Conservation (phyloP, 805 yeast species). For the Cyberlindnera galapagoensis region DNA sequence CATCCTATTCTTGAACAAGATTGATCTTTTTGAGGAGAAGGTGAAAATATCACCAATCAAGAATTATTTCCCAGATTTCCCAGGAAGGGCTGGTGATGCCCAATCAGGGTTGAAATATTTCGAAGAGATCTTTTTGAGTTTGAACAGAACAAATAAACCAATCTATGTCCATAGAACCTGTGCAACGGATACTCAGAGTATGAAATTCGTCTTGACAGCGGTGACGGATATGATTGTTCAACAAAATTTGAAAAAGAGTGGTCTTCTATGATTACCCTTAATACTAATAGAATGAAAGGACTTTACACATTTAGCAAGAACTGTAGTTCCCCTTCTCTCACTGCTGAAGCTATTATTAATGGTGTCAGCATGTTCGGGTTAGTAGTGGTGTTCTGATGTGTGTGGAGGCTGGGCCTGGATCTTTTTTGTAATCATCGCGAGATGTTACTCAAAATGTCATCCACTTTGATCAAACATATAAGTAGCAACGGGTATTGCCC, state of each 20-base stretch:
- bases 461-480: no score
- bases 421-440: no score
- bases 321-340: no score
- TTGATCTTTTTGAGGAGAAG: slow-evolving; percentile 73
- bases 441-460: no score
- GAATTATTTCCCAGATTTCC: slow-evolving; percentile 71
- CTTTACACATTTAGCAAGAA: no score
- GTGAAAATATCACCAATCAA: slow-evolving; percentile 58
- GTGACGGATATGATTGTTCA: slow-evolving; percentile 89
- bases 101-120: slow-evolving; percentile 68
- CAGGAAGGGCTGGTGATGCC: slow-evolving; percentile 55
- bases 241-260: slow-evolving; percentile 72
- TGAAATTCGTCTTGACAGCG: slow-evolving; percentile 86
- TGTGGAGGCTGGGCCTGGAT: background rate
- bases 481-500: no score
- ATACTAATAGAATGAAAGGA: background rate
- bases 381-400: background rate
- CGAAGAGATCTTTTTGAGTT: slow-evolving; percentile 55
- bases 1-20: slow-evolving; percentile 83
- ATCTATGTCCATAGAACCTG: slow-evolving; percentile 89
- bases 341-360: no score
- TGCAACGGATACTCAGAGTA: slow-evolving; percentile 86
- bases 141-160: slow-evolving; percentile 62
- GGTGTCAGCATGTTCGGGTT: no score
- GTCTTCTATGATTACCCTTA: slow-evolving; percentile 40